Evolutionary conservation across 2,329 filamentous ascomycete species (phyloP).

Genomic region (Rhynchosporium graminicola): DNA sequence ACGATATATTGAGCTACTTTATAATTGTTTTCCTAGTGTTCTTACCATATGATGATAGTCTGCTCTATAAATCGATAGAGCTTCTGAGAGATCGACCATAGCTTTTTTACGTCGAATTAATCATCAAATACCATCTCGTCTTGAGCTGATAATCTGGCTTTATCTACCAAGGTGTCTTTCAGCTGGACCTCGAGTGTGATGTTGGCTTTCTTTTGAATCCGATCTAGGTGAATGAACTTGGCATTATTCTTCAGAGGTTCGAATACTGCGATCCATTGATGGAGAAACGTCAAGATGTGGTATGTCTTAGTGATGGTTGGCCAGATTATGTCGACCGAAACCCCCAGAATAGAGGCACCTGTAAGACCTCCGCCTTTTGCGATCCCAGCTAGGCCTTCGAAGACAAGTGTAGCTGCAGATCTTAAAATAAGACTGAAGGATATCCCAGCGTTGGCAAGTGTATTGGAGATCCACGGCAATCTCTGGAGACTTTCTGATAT

Average conservation of each 20-base stretch:
- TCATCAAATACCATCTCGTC: conserved; percentile 19
- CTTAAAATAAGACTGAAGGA: conserved; percentile 18
- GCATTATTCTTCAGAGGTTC: conserved; percentile 2
- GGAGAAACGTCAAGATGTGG: conserved; percentile 12
- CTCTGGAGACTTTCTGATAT: conserved; percentile 9
- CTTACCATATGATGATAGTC: too few relatives aligned
- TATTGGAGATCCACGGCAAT: conserved; percentile 13
- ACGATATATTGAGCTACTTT: too few relatives aligned
- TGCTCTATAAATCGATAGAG: neutral
- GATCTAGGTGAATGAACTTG: conserved; percentile 5
- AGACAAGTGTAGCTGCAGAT: conserved; percentile 18
- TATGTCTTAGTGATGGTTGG: conserved; percentile 18
- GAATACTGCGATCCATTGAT: conserved; percentile 23
- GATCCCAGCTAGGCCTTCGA: conserved; percentile 17
- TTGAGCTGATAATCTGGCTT: conserved; percentile 17
- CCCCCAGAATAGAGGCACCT: conserved; percentile 11
- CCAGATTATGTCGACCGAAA: conserved; percentile 2
- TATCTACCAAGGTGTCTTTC: conserved; percentile 21
- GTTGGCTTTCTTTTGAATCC: conserved; percentile 12
- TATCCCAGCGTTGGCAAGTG: conserved; percentile 15
- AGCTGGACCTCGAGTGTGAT: conserved; percentile 22
- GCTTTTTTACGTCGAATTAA: conserved; percentile 18
- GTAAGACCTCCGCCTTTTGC: conserved; percentile 18
- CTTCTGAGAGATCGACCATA: conserved; percentile 21
- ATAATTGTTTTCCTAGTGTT: too few relatives aligned